Evolutionary conservation across 2,329 filamentous ascomycete genomes (phyloP).

Genomic region (Clarireedia monteithiana): DNA sequence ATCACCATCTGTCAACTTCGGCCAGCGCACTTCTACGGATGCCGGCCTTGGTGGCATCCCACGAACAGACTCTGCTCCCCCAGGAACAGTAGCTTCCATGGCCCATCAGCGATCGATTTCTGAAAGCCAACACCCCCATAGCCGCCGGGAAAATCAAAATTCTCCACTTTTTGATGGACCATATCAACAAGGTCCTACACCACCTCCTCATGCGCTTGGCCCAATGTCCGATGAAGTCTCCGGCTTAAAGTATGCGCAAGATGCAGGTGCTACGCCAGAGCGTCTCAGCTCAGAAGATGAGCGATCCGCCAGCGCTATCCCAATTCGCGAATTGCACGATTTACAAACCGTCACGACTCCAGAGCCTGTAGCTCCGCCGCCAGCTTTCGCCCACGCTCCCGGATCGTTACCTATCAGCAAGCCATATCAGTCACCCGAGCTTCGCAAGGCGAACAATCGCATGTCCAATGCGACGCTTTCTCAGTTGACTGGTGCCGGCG

Average conservation of each 20-base stretch:
- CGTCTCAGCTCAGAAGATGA: constrained; percentile 52
- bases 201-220: constrained; percentile 22
- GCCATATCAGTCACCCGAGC: constrained; percentile 67
- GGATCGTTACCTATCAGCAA: constrained; percentile 61
- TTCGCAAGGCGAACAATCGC: constrained; percentile 73
- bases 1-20: constrained; percentile 38
- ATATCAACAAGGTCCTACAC: constrained; percentile 20
- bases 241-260: constrained; percentile 34
- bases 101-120: constrained; percentile 27
- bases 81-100: constrained; percentile 28
- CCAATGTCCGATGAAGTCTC: constrained; percentile 20
- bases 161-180: constrained; percentile 21
- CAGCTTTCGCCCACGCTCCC: constrained; percentile 69
- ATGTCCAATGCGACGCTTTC: constrained; percentile 76
- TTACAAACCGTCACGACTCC: constrained; percentile 52
- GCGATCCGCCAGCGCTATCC: constrained; percentile 30
- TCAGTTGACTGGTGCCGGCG: constrained; percentile 67
- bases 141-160: constrained; percentile 19
- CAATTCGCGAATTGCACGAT: constrained; percentile 44
- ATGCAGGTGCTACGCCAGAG: constrained; percentile 42
- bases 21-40: constrained; percentile 16
- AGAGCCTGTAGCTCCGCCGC: constrained; percentile 70
- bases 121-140: constrained; percentile 23
- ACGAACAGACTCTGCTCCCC: constrained; percentile 45
- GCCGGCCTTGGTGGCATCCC: constrained; percentile 14